Evolutionary conservation across 2,329 filamentous ascomycete genomes (phyloP), one percentile per base, ranked within the genome.

Genomic region (Aspergillus spinulosporus): DNA sequence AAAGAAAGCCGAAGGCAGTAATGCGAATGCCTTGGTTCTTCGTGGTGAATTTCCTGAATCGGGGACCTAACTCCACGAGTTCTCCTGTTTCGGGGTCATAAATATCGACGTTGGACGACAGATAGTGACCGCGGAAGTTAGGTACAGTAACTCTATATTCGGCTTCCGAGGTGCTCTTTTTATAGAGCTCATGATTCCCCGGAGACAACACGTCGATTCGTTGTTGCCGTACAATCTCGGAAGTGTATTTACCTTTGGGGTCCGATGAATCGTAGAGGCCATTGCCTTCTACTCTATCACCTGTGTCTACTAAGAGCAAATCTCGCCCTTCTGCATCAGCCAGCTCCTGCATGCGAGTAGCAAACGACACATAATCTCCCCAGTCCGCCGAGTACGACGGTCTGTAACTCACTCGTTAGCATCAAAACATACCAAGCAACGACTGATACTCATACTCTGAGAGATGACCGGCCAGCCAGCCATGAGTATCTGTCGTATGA

Each of bases 281-380:
- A 70, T 96, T 97, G 36, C 93, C 92, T 73, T 97, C 94, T 65
- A 97, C 84, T 5, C 93, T 84, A 69, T 97, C 94, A 58, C 94
- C 94, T 0, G 92, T 97, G 71, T 99, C 94, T 61, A 99, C 80
- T n/a, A 99, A 79, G n/a, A 99, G 78, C 12, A 99, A 78, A 71
- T 99, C 94, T 28, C 84, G 84, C 44, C 91, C 92, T 52, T 87
- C 81, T 1, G 85, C 83, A 68, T 97, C 89, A 54, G 92, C 91
- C 68, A 84, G 87, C 63, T 85, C 82, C 54, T 85, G 88, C 80
- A 99, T 85, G 69, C 93, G 91, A 36, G 88, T 80, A 34, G 92
- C 85, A 70, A 99, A 97, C 5, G 93, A 97, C 66, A 97, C 83
- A 74, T 97, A 99, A 76, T 99, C 94, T 57, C 94, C 94, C 92